Conservation (phyloP, 176 grass and related monocot genomes). For the Carex cristatella region DNA sequence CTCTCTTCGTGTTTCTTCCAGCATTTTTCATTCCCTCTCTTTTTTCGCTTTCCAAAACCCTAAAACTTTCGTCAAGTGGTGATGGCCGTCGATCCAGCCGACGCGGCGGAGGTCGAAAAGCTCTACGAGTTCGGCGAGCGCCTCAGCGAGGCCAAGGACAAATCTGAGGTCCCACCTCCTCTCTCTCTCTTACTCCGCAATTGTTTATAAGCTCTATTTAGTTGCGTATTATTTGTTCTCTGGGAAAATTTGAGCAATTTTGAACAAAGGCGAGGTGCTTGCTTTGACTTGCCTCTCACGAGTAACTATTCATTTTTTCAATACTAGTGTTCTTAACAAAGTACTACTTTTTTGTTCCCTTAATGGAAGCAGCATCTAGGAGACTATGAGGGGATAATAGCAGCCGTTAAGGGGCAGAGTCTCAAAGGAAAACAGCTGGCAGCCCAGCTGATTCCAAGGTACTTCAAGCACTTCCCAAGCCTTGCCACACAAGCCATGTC, state of each 20-base stretch:
- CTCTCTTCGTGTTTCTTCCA: slow-evolving; percentile 1
- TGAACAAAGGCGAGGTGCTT: not conserved
- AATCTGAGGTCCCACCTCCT: slow-evolving; percentile 47
- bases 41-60: slow-evolving; percentile 47
- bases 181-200: not conserved
- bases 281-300: not conserved
- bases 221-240: slow-evolving; percentile 23
- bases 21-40: not conserved
- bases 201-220: not conserved
- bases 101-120: slow-evolving; percentile 87
- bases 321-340: not conserved
- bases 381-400: slow-evolving; percentile 86
- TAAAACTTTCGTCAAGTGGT: slow-evolving; percentile 8
- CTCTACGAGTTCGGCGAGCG: slow-evolving; percentile 94
- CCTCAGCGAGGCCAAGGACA: slow-evolving; percentile 83
- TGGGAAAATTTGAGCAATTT: slow-evolving; percentile 5
- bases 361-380: slow-evolving; percentile 44
- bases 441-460: slow-evolving; percentile 92
- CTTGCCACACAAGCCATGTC: slow-evolving; percentile 56
- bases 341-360: not conserved
- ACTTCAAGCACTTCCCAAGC: slow-evolving; percentile 74
- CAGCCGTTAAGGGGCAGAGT: slow-evolving; percentile 80
- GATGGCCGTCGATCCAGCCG: slow-evolving; percentile 63
- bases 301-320: not conserved
- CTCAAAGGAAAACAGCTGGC: slow-evolving; percentile 96